Base-by-base conservation (phyloP, 192 early-diverging fungal genomes). In the Backusella liffmaniae region DNA sequence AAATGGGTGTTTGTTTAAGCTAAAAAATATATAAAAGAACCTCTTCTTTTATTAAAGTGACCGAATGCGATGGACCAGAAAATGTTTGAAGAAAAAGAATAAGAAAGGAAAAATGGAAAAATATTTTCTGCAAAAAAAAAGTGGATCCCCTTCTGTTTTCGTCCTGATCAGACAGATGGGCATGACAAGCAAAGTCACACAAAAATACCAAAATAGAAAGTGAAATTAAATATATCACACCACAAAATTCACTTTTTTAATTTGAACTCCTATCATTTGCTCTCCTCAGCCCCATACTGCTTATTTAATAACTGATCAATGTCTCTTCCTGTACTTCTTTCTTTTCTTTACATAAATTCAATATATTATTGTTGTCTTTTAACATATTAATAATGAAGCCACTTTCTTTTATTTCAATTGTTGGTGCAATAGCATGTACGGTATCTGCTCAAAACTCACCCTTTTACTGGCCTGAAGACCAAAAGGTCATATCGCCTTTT, bases 381-480 rank as follows among this genome's bases (percentile, higher is more conserved):
- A 26, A 12, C 12, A 62, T 13, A 62, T 5, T 18, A 69, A 39
- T 15, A 8, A 73, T 73, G 72, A 73, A 73, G 29, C 4, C 68
- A 59, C 5, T 41, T 7, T 39, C 56, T 66, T 51, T 66, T 37
- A 4, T 53, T 23, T 70, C 75, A n/a, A 41, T 65, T 49, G 66
- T 16, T 16, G 32, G 30, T 21, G 74, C 76, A 29, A 66, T 77
- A 65, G 26, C 42, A 34, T 39, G 34, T 6, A 67, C 44, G 1
- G 59, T 73, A 3, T 29, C 32, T 39, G 65, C 65, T 30, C 42
- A 51, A 39, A 23, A 39, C 12, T 68, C 69, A n/a, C 77, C 77
- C 15, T 78, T 78, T 42, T 74, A 59, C n/a, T 78, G 77, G 77
- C 37, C 51, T 37, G 35, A 78, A 10, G 5, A 46, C 29, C 77